Evolutionary conservation across 768 basidiomycete species (phyloP).

Genomic region (Tricholoma terreum): DNA sequence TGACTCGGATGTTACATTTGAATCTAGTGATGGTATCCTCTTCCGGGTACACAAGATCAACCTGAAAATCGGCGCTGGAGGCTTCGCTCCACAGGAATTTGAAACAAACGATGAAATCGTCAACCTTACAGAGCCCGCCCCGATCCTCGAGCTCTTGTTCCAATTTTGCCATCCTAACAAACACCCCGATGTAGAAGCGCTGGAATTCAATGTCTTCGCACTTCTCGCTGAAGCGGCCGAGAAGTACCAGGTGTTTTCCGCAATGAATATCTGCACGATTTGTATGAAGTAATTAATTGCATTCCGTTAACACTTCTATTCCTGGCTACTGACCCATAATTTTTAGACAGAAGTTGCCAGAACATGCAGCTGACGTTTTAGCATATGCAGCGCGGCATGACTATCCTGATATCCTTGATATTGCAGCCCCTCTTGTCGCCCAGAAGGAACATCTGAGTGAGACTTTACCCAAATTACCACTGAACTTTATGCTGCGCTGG

Average conservation of each 20-base stretch:
- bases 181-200: neutral
- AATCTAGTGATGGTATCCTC: conserved; percentile 23
- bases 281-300: conserved; percentile 24
- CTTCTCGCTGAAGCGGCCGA: conserved; percentile 17
- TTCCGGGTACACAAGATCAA: conserved; percentile 27
- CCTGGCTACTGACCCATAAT: neutral
- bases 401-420: conserved; percentile 18
- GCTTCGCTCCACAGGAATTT: conserved; percentile 25
- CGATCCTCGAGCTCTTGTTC: neutral
- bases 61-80: conserved; percentile 24
- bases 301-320: neutral
- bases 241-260: no score
- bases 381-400: conserved; percentile 20
- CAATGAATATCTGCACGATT: conserved; percentile 20
- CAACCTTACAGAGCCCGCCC: neutral
- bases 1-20: conserved; percentile 28
- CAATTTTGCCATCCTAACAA: neutral
- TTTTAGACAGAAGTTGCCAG: conserved; percentile 11
- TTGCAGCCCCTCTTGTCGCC: conserved; percentile 16
- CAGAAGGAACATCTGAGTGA: neutral
- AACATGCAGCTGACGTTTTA: conserved; percentile 17
- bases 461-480: neutral
- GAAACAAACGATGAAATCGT: conserved; percentile 21
- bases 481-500: neutral
- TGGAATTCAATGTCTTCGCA: neutral